phyloP scores from a whole-genome alignment of 805 yeast species.

The Metschnikowia rubicola region DNA sequence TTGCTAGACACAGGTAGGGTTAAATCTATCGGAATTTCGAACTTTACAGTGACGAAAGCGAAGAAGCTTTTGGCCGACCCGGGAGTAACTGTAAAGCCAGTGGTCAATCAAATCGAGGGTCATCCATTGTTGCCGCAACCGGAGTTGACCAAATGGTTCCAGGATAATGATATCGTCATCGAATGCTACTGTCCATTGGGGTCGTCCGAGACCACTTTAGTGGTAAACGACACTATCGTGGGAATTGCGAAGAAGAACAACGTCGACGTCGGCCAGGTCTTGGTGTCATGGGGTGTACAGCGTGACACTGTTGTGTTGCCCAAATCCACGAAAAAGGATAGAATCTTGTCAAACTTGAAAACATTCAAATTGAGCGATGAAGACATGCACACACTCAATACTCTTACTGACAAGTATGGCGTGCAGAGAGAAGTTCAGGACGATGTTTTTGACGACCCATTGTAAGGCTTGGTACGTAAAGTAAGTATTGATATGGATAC shows the following conservation, averaged over 20 bases:
- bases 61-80: conserved; percentile 16
- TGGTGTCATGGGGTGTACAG: conserved; percentile 20
- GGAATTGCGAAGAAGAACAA: conserved; percentile 17
- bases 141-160: conserved; percentile 15
- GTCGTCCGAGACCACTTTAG: conserved; percentile 13
- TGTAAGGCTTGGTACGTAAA: no score
- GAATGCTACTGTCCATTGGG: conserved; percentile 22
- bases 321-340: conserved; percentile 23
- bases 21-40: conserved; percentile 18
- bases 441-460: conserved; percentile 17
- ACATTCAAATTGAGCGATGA: conserved; percentile 34
- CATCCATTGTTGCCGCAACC: conserved; percentile 20
- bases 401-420: conserved; percentile 31
- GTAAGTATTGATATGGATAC: no score
- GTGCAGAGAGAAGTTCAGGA: conserved; percentile 28
- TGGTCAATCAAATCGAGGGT: conserved; percentile 20
- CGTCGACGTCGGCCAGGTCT: conserved; percentile 17
- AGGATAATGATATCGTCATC: conserved; percentile 12
- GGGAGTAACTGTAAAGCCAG: conserved; percentile 18
- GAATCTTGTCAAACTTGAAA: conserved; percentile 37
- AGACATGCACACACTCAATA: conserved; percentile 34
- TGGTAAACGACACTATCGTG: conserved; percentile 13
- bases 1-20: conserved; percentile 20
- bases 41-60: conserved; percentile 15
- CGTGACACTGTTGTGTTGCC: conserved; percentile 20